These are phyloP conservation scores for Hyaloraphidium curvatum DNA, from an alignment of 192 early-diverging fungal species.

Conservation along the genomic window DNA sequence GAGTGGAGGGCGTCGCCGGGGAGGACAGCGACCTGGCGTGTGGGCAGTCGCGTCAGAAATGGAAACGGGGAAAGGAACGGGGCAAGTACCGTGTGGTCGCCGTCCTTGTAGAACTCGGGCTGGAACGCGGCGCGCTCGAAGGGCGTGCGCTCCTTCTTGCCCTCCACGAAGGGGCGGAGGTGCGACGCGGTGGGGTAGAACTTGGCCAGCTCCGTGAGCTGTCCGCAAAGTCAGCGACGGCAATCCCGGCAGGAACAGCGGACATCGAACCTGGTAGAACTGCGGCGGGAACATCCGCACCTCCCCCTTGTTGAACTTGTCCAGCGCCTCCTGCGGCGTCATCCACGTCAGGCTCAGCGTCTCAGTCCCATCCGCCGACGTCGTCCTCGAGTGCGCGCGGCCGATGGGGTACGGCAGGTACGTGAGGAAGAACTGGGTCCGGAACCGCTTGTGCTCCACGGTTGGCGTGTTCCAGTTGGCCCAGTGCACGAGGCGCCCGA, in stretches of 20 bases:
- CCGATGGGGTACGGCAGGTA: neutral
- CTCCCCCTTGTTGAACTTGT: neutral
- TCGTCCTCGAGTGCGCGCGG: neutral
- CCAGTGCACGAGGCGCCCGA: neutral
- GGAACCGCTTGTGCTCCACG: neutral
- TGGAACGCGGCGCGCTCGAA: neutral
- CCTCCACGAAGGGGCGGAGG: neutral
- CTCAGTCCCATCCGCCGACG: neutral
- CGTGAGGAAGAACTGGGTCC: neutral
- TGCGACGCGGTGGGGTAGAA: neutral
- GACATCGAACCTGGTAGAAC: neutral
- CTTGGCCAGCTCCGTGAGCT: neutral
- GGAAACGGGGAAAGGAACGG: no score
- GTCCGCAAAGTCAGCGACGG: no score
- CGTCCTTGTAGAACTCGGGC: neutral
- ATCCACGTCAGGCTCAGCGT: neutral
- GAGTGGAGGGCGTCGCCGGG: neutral
- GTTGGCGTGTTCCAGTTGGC: neutral
- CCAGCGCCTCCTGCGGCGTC: neutral
- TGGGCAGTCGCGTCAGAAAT: no score
- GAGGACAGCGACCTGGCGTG: neutral
- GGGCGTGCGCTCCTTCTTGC: neutral
- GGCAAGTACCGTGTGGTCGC: no score
- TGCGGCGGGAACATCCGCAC: slow-evolving; percentile 2
- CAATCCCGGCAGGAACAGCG: no score